Base-by-base conservation (phyloP, 2,329 filamentous ascomycete genomes). In the Clarireedia sp. region DNA sequence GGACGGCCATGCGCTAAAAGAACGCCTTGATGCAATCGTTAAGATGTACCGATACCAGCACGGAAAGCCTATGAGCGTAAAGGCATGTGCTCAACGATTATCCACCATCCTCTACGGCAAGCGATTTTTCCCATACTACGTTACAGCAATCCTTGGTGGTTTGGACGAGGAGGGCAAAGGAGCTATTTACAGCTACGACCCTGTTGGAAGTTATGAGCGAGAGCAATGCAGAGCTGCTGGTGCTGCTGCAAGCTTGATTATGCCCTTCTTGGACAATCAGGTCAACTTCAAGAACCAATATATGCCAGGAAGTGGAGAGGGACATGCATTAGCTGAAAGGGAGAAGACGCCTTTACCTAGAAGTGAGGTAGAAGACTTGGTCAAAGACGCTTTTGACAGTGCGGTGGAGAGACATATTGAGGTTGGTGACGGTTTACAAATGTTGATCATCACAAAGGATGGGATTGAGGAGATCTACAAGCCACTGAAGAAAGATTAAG, bases 251-350 rank as follows among this genome's bases (percentile, higher is more conserved):
- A 94, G 89, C 68, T 76, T 99, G 72, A 99, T 99, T 74, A 99
- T 96, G 89, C 94, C 94, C 1, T 99, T 99, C 79, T 75, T 99
- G 68, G 94, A 99, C 73, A 99, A 99, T 73, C 95, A 99, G 75
- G 94, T 99, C 77, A 97, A 97, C 77, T 92, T 92, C 79, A 99
- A 96, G 82, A 99, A 99, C 72, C 92, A 96, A 77, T 95, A 96
- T 71, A 79, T 94, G 55, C 90, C 92, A 10, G 89, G 86, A 47
- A 92, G 88, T 66, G 90, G 90, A 56, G 80, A 82, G 58, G 92
- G 92, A 44, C 88, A 96, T 72, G 86, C 85, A 53, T 75, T 96
- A 66, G 75, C 87, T 75, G 81, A 87, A 73, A 80, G 86, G 64
- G 79, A 83, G 70, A 79, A 81, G 58, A 77, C 84, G 67, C 87